phyloP scores from a whole-genome alignment of 2,329 filamentous ascomycete species.

The Clonostachys solani region DNA sequence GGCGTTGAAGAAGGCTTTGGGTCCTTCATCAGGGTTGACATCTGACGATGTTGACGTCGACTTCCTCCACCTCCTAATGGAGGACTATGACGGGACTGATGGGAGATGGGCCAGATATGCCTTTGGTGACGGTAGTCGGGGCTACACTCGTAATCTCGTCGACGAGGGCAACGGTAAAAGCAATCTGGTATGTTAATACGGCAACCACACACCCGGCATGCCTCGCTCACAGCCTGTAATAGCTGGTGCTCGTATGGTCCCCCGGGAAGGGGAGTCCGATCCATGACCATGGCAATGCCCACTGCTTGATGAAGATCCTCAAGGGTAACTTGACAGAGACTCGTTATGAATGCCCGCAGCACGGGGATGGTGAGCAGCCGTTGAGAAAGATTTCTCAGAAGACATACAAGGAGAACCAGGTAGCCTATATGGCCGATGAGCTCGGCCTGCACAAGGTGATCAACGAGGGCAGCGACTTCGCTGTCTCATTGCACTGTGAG shows the following conservation, averaged over 20 bases:
- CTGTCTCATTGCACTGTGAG: conserved; percentile 76
- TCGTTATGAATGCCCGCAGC: conserved; percentile 68
- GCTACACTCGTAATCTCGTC: conserved; percentile 85
- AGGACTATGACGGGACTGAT: conserved; percentile 64
- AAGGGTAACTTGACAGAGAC: conserved; percentile 77
- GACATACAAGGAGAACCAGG: conserved; percentile 64
- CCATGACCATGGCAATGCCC: conserved; percentile 84
- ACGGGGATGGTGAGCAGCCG: conserved; percentile 40
- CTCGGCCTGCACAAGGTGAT: conserved; percentile 80
- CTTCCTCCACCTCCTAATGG: conserved; percentile 69
- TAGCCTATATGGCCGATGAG: conserved; percentile 89
- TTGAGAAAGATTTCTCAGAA: conserved; percentile 64
- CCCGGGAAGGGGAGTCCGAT: conserved; percentile 80
- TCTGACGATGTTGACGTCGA: conserved; percentile 77
- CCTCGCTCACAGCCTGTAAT: conserved; percentile 12
- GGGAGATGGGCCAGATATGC: conserved; percentile 73
- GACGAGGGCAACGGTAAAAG: conserved; percentile 82
- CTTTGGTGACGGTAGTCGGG: conserved; percentile 62
- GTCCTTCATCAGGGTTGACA: conserved; percentile 75
- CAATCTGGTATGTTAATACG: conserved; percentile 54
- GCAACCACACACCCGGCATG: neutral
- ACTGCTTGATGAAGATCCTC: conserved; percentile 90
- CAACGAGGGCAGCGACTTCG: conserved; percentile 71
- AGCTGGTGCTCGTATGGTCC: conserved; percentile 87
- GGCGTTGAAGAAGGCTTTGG: conserved; percentile 70